Percentiles rank a stretch among this genome's conserved stretches.
These are phyloP conservation scores for Neurospora africana DNA, from an alignment of 495 filamentous ascomycete genomes.

Conservation along the genomic window DNA sequence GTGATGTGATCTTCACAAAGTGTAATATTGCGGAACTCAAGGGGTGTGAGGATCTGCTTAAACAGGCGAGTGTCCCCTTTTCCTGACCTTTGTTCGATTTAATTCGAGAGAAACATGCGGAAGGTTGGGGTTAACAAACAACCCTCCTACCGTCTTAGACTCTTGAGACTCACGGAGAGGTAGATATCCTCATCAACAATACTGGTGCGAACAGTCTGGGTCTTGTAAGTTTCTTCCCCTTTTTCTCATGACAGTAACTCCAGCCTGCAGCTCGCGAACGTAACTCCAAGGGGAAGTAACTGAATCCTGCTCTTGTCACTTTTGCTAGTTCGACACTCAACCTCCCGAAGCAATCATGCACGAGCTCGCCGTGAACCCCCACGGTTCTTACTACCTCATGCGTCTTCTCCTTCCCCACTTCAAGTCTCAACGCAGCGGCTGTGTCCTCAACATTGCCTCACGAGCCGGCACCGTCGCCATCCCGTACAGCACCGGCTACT, in stretches of 20 bases:
- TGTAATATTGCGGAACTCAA: slow-evolving; percentile 20
- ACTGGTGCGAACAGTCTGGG: slow-evolving; percentile 22
- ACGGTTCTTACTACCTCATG: slow-evolving; percentile 34
- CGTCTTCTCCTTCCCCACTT: slow-evolving; percentile 19
- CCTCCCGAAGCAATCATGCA: slow-evolving; percentile 37
- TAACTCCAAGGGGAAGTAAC: neutral
- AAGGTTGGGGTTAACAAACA: neutral
- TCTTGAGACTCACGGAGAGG: slow-evolving; percentile 4
- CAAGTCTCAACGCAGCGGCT: slow-evolving; percentile 14
- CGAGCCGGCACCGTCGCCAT: slow-evolving; percentile 22
- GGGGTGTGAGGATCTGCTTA: slow-evolving; percentile 16
- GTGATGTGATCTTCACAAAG: slow-evolving; percentile 13
- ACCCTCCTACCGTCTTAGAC: neutral
- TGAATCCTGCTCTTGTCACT: neutral
- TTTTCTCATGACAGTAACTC: neutral
- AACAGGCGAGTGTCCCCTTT: slow-evolving; percentile 12
- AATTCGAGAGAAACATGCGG: too few species aligned
- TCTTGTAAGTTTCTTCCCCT: slow-evolving; percentile 8
- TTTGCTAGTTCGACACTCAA: slow-evolving; percentile 15
- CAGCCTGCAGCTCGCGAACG: neutral
- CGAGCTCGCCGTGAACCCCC: slow-evolving; percentile 48
- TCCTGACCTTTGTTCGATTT: too few species aligned
- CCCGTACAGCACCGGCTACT: slow-evolving; percentile 24
- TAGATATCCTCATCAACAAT: slow-evolving; percentile 25
- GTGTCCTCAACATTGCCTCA: slow-evolving; percentile 25